Percentiles rank a stretch among this genome's conserved stretches.
phyloP scores from a whole-genome alignment of 1,284 basidiomycete genomes.

The Tausonia pullulans region DNA sequence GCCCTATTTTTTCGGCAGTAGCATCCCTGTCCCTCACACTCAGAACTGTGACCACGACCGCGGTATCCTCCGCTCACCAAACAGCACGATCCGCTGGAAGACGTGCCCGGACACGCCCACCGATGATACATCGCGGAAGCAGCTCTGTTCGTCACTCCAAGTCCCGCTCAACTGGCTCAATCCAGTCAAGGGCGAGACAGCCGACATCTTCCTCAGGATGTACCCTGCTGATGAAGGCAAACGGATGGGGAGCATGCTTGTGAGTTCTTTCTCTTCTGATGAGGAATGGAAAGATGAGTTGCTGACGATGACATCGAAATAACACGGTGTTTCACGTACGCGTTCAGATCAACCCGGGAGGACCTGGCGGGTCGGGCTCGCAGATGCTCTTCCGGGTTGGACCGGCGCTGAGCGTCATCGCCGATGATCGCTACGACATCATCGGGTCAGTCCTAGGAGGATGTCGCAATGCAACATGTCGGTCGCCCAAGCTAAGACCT shows the following conservation, averaged over 20 bases:
- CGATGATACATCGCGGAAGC: no score
- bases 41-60: no score
- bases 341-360: not conserved
- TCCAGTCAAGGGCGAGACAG: not conserved
- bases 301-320: no score
- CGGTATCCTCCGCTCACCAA: no score
- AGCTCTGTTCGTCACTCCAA: not conserved
- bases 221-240: not conserved
- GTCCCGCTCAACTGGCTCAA: not conserved
- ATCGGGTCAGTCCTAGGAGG: not conserved
- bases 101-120: no score
- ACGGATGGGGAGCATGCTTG: not conserved
- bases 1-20: no score
- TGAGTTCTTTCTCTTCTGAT: not conserved
- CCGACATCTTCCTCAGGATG: conserved; percentile 4
- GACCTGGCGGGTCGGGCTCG: not conserved
- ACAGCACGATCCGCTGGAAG: no score
- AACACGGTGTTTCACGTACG: no score
- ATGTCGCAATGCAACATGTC: no score
- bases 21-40: no score
- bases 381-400: not conserved
- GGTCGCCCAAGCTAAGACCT: no score
- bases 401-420: not conserved
- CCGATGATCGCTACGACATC: not conserved
- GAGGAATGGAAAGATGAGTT: no score